Evolutionary conservation across 2,329 filamentous ascomycete genomes (phyloP), one percentile per base, ranked within the genome.

Genomic region (Epichloe festucae): DNA sequence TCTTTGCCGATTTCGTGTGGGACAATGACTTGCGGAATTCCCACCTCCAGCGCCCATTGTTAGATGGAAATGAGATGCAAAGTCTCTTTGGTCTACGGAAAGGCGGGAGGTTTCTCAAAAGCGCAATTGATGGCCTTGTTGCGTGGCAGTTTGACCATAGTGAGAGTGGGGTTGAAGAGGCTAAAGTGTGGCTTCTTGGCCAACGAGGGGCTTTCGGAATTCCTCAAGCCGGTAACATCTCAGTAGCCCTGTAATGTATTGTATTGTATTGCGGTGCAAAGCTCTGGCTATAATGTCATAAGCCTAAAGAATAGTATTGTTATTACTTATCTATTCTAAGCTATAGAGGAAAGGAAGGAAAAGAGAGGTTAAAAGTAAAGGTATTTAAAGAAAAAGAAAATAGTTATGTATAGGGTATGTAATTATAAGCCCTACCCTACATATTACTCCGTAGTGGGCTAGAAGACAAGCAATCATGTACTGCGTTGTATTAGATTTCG

Each of bases 71-170:
- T 14, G 46, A 54, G 27, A 54, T 58, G 5, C 53, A 54, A 36
- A 17, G 3, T 2, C 38, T 57, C 7, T 58, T 56, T 53, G 53
- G 55, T 3, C 5, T 56, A 2, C 23, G 50, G 12, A 45, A 42
- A 6, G 54, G 57, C 14, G 57, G 57, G 7, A 50, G 39, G 15
- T 58, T 52, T 38, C 27, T 58, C n/a, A 53, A 52, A 23, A 49
- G 1, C 3, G 52, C 52, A 8, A 21, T 54, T 1, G 52, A 56
- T 15, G 49, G 42, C 11, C 47, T 57, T 0, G 11, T 57, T 4
- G 50, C 38, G n/a, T 56, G 55, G 55, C 54, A 58, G 17, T 52
- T 58, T 46, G 54, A 57, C 19, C 48, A 58, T 17, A 40, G 15
- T 7, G 49, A 51, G 12, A 42, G 39, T 10, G 53, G 47, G 4